Percentiles rank a stretch among this genome's conserved stretches.
Conservation (phyloP, 2,329 filamentous ascomycete genomes). For the Alternaria gaisen region DNA sequence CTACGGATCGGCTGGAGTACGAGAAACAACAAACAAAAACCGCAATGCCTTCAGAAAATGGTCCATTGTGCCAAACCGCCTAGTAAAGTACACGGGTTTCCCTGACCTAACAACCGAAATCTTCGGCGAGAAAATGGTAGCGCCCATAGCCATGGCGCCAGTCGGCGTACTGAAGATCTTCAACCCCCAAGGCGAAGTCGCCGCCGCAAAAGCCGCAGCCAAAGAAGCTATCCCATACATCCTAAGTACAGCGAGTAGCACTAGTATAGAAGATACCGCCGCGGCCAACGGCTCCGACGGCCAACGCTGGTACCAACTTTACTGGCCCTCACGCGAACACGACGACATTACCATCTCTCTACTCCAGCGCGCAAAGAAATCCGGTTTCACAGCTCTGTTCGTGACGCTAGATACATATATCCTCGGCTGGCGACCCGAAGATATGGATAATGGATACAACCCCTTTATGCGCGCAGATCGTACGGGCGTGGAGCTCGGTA, state of each 20-base stretch:
- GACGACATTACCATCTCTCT: slow-evolving; percentile 71
- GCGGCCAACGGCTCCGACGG: slow-evolving; percentile 61
- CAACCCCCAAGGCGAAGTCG: slow-evolving; percentile 70
- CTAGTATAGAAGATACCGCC: slow-evolving; percentile 71
- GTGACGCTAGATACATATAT: slow-evolving; percentile 75
- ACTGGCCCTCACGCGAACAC: slow-evolving; percentile 71
- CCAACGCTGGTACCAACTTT: slow-evolving; percentile 74
- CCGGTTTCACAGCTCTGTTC: slow-evolving; percentile 70
- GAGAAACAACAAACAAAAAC: slow-evolving; percentile 45
- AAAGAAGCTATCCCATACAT: slow-evolving; percentile 70
- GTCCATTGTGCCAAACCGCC: slow-evolving; percentile 30
- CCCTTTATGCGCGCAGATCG: slow-evolving; percentile 39
- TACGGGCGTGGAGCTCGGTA: slow-evolving; percentile 68
- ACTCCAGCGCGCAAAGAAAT: slow-evolving; percentile 66
- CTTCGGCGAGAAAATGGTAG: slow-evolving; percentile 54
- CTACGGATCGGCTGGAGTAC: slow-evolving; percentile 43
- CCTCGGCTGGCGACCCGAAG: slow-evolving; percentile 71
- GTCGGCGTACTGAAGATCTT: slow-evolving; percentile 73
- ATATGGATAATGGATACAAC: slow-evolving; percentile 66
- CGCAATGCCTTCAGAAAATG: slow-evolving; percentile 35
- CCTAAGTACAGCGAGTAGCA: slow-evolving; percentile 68
- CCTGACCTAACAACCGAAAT: slow-evolving; percentile 33
- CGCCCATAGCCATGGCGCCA: slow-evolving; percentile 69
- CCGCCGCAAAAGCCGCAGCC: slow-evolving; percentile 66
- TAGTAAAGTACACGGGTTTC: slow-evolving; percentile 22